phyloP scores from a whole-genome alignment of 768 basidiomycete genomes.

The Nevesoporus exiguus region DNA sequence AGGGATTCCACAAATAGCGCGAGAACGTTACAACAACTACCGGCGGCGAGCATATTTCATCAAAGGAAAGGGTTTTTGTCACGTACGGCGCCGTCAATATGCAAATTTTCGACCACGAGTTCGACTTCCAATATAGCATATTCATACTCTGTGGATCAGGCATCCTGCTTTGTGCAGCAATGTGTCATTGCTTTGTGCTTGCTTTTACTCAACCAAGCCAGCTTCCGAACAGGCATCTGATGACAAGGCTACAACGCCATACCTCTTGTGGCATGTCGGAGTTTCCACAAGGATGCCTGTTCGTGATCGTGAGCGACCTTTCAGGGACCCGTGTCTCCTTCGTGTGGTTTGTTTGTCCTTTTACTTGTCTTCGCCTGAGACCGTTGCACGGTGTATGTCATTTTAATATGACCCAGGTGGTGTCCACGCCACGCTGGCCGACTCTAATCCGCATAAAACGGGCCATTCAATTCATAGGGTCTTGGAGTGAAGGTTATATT shows the following conservation, averaged over 20 bases:
- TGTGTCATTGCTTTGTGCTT: not conserved
- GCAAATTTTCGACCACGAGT: not conserved
- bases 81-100: not conserved
- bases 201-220: not conserved
- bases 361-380: not conserved
- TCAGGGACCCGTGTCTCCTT: not conserved
- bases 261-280: not conserved
- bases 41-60: not conserved
- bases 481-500: not conserved
- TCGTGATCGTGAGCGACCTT: not conserved
- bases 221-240: not conserved
- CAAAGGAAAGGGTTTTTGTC: not conserved
- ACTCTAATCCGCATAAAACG: conserved; percentile 1
- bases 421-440: not conserved
- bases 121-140: not conserved
- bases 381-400: not conserved
- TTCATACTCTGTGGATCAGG: not conserved
- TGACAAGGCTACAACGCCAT: not conserved
- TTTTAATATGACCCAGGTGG: not conserved
- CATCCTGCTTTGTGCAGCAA: not conserved
- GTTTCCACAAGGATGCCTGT: not conserved
- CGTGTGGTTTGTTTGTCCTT: not conserved
- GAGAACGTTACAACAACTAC: not conserved
- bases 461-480: not conserved
- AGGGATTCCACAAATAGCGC: not conserved